Conservation (phyloP, 169 alveolate species). For the Plasmodium ovale region DNA sequence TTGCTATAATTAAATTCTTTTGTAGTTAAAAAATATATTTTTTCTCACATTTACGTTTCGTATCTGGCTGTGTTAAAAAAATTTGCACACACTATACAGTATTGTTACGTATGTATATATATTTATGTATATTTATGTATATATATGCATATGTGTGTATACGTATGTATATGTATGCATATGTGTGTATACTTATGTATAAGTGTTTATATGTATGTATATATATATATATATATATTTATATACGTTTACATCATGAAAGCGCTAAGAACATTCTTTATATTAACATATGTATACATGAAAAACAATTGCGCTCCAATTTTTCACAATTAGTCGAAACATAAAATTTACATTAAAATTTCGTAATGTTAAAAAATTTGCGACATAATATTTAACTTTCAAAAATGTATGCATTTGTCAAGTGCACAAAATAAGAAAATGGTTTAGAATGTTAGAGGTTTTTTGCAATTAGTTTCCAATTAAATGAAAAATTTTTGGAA, state of each 20-base stretch:
- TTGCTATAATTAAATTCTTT: slow-evolving; percentile 15
- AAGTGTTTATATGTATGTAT: neutral
- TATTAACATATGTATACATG: neutral
- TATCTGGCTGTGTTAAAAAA: slow-evolving; percentile 27
- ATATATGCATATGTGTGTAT: neutral
- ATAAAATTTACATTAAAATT: slow-evolving; percentile 16
- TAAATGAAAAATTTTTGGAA: slow-evolving; percentile 8
- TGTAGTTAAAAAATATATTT: slow-evolving; percentile 16
- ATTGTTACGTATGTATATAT: slow-evolving; percentile 5
- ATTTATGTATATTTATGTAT: neutral
- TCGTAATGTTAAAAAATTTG: neutral
- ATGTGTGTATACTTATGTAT: neutral
- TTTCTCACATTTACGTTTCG: slow-evolving; percentile 12
- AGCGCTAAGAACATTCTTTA: slow-evolving; percentile 1
- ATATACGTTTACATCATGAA: neutral
- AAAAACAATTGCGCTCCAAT: neutral
- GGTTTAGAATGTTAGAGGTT: neutral
- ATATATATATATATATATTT: slow-evolving; percentile 8
- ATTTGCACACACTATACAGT: slow-evolving; percentile 46
- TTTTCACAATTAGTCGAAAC: neutral
- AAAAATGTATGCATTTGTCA: neutral
- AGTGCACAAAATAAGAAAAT: slow-evolving; percentile 17
- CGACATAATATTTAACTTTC: neutral
- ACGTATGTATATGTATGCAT: neutral
- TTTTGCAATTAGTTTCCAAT: slow-evolving; percentile 2